Evolutionary conservation across 2,329 filamentous ascomycete genomes (phyloP).

Genomic region (Botrytis tulipae): DNA sequence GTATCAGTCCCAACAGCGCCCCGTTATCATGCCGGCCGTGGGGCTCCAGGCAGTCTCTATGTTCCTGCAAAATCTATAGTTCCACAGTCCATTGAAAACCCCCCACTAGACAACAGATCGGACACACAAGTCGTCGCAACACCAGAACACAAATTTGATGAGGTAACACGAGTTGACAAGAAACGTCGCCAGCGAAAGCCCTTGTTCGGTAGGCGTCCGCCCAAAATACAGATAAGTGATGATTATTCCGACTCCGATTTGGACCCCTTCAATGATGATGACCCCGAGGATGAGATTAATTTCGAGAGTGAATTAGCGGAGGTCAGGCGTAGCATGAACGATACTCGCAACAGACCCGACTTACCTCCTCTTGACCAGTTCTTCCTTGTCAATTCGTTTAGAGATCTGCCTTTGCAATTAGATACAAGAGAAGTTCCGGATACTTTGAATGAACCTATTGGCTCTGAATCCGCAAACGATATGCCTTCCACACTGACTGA

Average conservation of each 20-base stretch:
- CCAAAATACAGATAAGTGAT: slow-evolving; percentile 23
- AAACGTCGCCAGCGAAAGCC: slow-evolving; percentile 24
- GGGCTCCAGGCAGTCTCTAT: slow-evolving; percentile 2
- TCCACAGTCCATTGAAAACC: background rate
- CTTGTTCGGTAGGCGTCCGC: slow-evolving; percentile 27
- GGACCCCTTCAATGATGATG: slow-evolving; percentile 38
- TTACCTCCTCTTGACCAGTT: slow-evolving; percentile 23
- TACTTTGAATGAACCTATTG: background rate
- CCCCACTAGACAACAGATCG: background rate
- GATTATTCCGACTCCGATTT: slow-evolving; percentile 33
- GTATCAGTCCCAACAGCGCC: slow-evolving; percentile 35
- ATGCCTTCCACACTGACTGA: background rate
- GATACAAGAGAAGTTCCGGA: background rate
- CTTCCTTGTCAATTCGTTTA: slow-evolving; percentile 28
- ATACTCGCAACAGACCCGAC: slow-evolving; percentile 28
- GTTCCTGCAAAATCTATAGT: background rate
- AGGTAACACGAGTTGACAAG: background rate
- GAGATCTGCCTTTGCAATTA: slow-evolving; percentile 20
- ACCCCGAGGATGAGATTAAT: slow-evolving; percentile 32
- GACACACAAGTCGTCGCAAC: background rate
- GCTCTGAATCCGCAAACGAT: background rate
- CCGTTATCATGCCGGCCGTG: slow-evolving; percentile 22
- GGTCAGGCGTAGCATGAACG: slow-evolving; percentile 29
- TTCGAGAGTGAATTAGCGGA: slow-evolving; percentile 38
- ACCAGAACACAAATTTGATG: slow-evolving; percentile 9